Percentiles rank a stretch among this genome's conserved stretches.
These are phyloP conservation scores for Centrapalus pauciflorus DNA, from an alignment of 129 eudicot genomes.

Conservation along the genomic window DNA sequence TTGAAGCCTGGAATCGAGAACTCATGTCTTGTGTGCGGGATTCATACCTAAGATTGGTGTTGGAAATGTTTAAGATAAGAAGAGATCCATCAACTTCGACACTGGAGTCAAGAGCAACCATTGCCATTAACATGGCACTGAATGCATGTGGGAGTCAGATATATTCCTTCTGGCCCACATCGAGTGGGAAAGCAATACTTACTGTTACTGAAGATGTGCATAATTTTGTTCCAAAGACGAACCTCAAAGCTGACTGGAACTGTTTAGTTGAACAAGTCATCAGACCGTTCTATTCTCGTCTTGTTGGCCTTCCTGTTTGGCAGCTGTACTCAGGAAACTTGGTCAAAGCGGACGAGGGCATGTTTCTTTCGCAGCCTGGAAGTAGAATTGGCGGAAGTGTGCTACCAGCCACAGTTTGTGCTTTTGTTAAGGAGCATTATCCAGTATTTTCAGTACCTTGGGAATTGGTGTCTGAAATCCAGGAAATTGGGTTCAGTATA, in stretches of 20 bases:
- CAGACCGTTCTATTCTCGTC: conserved; percentile 80
- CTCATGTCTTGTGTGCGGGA: conserved; percentile 95
- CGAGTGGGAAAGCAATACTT: conserved; percentile 31
- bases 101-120: conserved; percentile 54
- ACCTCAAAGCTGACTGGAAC: conserved; percentile 69
- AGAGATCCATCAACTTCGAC: conserved; percentile 57
- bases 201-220: conserved; percentile 26
- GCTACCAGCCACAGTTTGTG: conserved; percentile 89
- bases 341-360: conserved; percentile 94
- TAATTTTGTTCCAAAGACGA: conserved; percentile 16
- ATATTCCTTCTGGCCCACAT: conserved; percentile 92
- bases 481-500: conserved; percentile 70
- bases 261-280: conserved; percentile 81
- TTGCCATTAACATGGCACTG: conserved; percentile 48
- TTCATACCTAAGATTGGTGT: conserved; percentile 71
- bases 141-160: conserved; percentile 59
- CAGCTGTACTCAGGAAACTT: conserved; percentile 85
- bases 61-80: conserved; percentile 80
- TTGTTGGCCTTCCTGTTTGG: conserved; percentile 94
- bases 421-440: conserved; percentile 92
- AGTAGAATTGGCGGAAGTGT: conserved; percentile 72
- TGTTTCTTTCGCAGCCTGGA: conserved; percentile 96
- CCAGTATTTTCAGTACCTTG: conserved; percentile 98
- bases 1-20: conserved; percentile 97
- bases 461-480: conserved; percentile 91